Conservation (phyloP, 1,139 yeast species). For the Hanseniaspora gamundiae region DNA sequence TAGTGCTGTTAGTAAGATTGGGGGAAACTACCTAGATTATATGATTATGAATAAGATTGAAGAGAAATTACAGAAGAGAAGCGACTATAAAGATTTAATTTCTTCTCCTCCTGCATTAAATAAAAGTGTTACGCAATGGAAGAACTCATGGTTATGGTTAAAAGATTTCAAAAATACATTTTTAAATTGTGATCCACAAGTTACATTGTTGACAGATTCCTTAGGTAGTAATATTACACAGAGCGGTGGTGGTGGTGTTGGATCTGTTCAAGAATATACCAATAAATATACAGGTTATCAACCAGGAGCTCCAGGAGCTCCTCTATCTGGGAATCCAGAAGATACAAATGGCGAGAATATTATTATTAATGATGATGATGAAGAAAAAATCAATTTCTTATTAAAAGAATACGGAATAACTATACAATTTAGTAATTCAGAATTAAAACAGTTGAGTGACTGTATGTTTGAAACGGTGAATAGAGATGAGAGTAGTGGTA, state of each 20-base stretch:
- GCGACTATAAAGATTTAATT: no score
- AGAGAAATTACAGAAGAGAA: constrained; percentile 9
- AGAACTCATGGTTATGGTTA: constrained; percentile 20
- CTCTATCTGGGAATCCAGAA: no score
- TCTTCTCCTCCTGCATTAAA: no score
- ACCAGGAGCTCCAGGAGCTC: not conserved
- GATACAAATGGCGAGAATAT: no score
- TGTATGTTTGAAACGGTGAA: not conserved
- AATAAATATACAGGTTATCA: not conserved
- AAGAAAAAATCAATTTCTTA: not conserved
- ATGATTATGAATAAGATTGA: constrained; percentile 31
- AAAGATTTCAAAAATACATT: constrained; percentile 19
- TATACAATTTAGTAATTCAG: not conserved
- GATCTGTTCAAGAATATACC: not conserved
- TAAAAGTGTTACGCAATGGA: constrained; percentile 15
- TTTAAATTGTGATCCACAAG: constrained; percentile 9
- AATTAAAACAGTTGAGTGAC: constrained; percentile 1
- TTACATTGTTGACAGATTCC: not conserved
- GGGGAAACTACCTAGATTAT: constrained; percentile 57
- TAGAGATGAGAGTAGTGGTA: not conserved
- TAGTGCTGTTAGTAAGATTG: constrained; percentile 46
- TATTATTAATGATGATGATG: no score
- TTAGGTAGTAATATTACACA: not conserved
- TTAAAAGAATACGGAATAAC: not conserved
- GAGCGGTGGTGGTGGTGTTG: not conserved